These are phyloP conservation scores for Microcos paniculata DNA, from an alignment of 345 rosid genomes.

Conservation along the genomic window DNA sequence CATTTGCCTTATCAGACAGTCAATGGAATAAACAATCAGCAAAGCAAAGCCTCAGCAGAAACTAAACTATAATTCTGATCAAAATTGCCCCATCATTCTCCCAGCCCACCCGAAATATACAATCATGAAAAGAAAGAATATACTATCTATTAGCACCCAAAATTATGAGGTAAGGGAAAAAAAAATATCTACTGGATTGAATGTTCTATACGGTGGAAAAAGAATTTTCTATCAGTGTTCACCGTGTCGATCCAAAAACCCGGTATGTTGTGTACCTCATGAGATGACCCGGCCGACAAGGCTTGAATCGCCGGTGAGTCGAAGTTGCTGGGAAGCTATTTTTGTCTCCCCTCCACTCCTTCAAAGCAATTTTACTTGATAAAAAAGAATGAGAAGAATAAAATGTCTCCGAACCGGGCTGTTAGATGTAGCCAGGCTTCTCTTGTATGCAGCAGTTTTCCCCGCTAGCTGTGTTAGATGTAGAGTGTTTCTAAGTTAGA, in stretches of 20 bases:
- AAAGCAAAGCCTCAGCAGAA: not conserved
- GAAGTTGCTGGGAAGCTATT: not conserved
- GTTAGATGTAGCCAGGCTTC: slow-evolving; percentile 2
- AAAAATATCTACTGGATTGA: slow-evolving; percentile 17
- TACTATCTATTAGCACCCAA: slow-evolving; percentile 12
- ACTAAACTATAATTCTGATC: slow-evolving; percentile 6
- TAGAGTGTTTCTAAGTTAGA: not conserved
- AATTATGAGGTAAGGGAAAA: slow-evolving; percentile 11
- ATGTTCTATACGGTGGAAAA: slow-evolving; percentile 19
- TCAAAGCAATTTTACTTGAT: not conserved
- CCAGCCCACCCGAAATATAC: slow-evolving; percentile 24
- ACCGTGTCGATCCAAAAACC: not conserved
- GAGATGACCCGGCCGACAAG: not conserved
- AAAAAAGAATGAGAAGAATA: slow-evolving; percentile 9
- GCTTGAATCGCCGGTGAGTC: not conserved
- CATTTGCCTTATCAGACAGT: not conserved
- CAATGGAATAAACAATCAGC: slow-evolving; percentile 1
- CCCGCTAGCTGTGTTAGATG: not conserved
- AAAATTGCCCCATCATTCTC: slow-evolving; percentile 25
- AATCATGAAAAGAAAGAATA: slow-evolving; percentile 26
- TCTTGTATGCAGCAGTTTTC: slow-evolving; percentile 1
- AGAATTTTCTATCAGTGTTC: slow-evolving; percentile 18
- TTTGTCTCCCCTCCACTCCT: slow-evolving; percentile 1
- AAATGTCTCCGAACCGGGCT: slow-evolving; percentile 5
- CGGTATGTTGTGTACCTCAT: not conserved